Base-by-base conservation (phyloP, 208 protist species). In the Leishmania arabica region DNA sequence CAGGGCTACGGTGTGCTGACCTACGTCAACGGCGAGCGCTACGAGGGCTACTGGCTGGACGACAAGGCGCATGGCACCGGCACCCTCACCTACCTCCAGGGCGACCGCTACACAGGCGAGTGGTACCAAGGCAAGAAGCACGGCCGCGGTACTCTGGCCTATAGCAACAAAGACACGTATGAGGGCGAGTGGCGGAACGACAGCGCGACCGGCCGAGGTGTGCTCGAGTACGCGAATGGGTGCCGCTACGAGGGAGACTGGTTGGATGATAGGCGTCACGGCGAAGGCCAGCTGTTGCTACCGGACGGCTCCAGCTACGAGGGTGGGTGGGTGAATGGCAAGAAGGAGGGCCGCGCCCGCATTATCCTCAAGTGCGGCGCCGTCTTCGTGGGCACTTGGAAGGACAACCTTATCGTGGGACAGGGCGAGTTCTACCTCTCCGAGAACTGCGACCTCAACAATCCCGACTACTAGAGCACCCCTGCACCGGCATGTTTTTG, bases 341-440 rank as follows among this genome's bases (percentile, higher is more conserved):
- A 95, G 88, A 98, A 98, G 83, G 94, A 98, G 65, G 96, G 96
- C 60, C 84, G 90, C 56, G 96, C 92, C 27, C 89, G 89, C 79
- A 97, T 98, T 78, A 96, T 93, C 75, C 95, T 98, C 77, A 96
- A 95, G 84, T 95, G 97, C 79, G 96, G 96, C 27, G 96, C 94
- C 47, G 74, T 91, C 73, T 98, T 91, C 77, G 89, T 91, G 64
- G 96, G 96, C 74, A 95, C 85, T 27, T 98, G 93, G 92, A 98
- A 97, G 88, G 91, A 97, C 78, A 95, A 95, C 83, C 80, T 85
- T 47, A 95, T 95, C 75, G 90, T 95, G 58, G 96, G 95, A 27
- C 92, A 96, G 79, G 97, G 96, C 68, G 93, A 96, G 79, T 95
- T 97, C 86, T 71, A 89, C 81, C 90, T 98, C n/a, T 96, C 93